Evolutionary conservation across 2,329 filamentous ascomycete species (phyloP).

Genomic region (Sarocladium kiliense): DNA sequence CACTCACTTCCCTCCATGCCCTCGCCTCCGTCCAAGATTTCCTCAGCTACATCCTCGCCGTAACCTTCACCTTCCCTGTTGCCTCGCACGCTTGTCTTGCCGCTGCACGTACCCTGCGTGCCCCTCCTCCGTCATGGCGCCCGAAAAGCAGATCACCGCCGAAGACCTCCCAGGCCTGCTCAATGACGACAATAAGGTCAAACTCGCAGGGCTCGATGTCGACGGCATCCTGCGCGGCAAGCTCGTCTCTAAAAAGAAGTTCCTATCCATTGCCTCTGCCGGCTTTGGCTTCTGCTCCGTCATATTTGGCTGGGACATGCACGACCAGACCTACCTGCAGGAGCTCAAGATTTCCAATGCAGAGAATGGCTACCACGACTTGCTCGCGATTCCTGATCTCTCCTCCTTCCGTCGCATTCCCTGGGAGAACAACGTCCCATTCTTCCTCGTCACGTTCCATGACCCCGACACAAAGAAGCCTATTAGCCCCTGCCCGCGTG

Average conservation of each 20-base stretch:
- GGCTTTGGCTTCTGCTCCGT: slow-evolving; percentile 95
- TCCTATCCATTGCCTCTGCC: slow-evolving; percentile 71
- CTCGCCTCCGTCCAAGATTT: too few relatives aligned
- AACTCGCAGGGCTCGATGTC: slow-evolving; percentile 81
- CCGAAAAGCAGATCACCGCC: slow-evolving; percentile 42
- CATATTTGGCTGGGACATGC: slow-evolving; percentile 96
- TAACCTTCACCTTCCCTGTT: neutral
- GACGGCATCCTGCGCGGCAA: slow-evolving; percentile 87
- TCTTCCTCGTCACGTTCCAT: slow-evolving; percentile 78
- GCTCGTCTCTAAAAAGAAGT: slow-evolving; percentile 88
- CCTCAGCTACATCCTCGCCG: too few relatives aligned
- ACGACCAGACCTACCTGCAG: slow-evolving; percentile 81
- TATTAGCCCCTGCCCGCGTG: slow-evolving; percentile 73
- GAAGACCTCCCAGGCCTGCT: slow-evolving; percentile 64
- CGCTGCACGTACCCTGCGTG: too few relatives aligned
- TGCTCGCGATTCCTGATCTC: slow-evolving; percentile 78
- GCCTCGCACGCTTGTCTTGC: neutral
- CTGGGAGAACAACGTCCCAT: slow-evolving; percentile 82
- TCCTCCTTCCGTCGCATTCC: slow-evolving; percentile 76
- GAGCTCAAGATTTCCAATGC: slow-evolving; percentile 80
- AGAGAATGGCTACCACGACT: slow-evolving; percentile 82
- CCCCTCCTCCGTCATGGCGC: slow-evolving; percentile 20
- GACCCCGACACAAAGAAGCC: slow-evolving; percentile 66
- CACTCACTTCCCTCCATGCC: neutral
- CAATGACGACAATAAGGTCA: slow-evolving; percentile 69